Evolutionary conservation across 306 rosid species (phyloP), one percentile per base, ranked within the genome.

Genomic region (Gastrolobium bilobum): DNA sequence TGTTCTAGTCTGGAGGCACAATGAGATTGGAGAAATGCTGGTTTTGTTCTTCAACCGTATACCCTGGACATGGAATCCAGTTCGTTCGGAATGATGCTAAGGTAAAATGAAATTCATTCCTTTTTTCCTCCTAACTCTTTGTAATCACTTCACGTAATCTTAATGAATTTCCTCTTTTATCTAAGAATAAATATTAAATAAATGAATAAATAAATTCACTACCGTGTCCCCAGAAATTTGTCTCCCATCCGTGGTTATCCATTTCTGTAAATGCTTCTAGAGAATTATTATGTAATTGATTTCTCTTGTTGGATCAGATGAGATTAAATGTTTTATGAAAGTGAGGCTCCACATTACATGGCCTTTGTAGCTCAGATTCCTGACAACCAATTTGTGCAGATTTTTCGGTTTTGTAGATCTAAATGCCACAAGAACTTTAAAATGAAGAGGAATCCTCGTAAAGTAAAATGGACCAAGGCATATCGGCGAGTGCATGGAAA

Each of bases 11-110:
- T 81, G 37, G 57, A 50, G 60, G 61, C 81, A 73, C 72, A 46
- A 94, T 94, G 97, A 94, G 97, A 84, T 87, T 94, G 85, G 97
- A 94, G 89, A 94, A 92, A 69, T 94, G 97, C 80, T 94, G 97
- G 93, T 94, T 94, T 77, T 94, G 97, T 83, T 94, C 98, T 60
- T 94, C 93, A 7, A 92, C 97, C 0, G 7, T 94, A 59, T 91
- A 94, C 83, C 97, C 98, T 38, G 98, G 98, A 51, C 98, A 94
- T 66, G 98, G 97, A 69, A 92, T 89, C 58, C 97, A 95, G 78
- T 91, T 88, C 83, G 96, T 92, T 75, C 98, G 98, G 20, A 95
- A 94, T 53, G 97, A 92, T 83, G 97, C 95, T 1, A 91, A 91
- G 97, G 97, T 92, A 77, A 53, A 33, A 1, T 60, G 40, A 53